Evolutionary conservation across 352 stramenopile genomes (phyloP).

Genomic region (Poterioochromonas sp.): DNA sequence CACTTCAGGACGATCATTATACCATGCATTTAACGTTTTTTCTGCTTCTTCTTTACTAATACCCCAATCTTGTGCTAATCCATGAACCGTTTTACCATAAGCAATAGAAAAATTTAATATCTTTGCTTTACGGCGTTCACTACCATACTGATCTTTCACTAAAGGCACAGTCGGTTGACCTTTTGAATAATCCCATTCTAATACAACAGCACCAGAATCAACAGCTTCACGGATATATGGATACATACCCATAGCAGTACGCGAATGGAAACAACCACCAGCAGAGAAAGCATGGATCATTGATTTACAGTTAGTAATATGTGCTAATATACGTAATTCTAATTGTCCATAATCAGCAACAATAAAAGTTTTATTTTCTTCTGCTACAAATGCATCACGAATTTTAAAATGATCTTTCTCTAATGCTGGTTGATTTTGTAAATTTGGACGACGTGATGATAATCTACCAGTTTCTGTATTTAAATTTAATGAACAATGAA

Average conservation of each 20-base stretch:
- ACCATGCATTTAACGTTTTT: constrained; percentile 88
- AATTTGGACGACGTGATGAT: constrained; percentile 89
- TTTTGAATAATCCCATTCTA: constrained; percentile 92
- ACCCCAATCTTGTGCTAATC: constrained; percentile 83
- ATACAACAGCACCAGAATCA: constrained; percentile 81
- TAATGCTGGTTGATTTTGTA: constrained; percentile 95
- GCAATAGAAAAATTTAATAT: constrained; percentile 99
- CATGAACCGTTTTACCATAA: constrained; percentile 97
- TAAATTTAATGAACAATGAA: constrained; percentile 97
- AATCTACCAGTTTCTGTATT: constrained; percentile 98
- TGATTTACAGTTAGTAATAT: constrained; percentile 91
- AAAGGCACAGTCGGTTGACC: constrained; percentile 75
- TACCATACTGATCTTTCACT: constrained; percentile 94
- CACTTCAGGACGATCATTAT: constrained; percentile 75
- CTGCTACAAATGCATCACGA: constrained; percentile 75
- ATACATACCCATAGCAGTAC: constrained; percentile 98
- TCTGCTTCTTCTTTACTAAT: constrained; percentile 64
- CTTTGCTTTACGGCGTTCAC: constrained; percentile 94
- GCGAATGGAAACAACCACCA: constrained; percentile 67
- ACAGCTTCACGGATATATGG: constrained; percentile 90
- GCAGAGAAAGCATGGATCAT: constrained; percentile 97
- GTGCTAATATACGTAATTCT: constrained; percentile 93
- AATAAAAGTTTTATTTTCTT: constrained; percentile 89
- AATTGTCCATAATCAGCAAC: constrained; percentile 99
- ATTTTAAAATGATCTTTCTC: constrained; percentile 78